Conservation (phyloP, 2,329 filamentous ascomycete genomes). For the Pseudocercospora crystallina region DNA sequence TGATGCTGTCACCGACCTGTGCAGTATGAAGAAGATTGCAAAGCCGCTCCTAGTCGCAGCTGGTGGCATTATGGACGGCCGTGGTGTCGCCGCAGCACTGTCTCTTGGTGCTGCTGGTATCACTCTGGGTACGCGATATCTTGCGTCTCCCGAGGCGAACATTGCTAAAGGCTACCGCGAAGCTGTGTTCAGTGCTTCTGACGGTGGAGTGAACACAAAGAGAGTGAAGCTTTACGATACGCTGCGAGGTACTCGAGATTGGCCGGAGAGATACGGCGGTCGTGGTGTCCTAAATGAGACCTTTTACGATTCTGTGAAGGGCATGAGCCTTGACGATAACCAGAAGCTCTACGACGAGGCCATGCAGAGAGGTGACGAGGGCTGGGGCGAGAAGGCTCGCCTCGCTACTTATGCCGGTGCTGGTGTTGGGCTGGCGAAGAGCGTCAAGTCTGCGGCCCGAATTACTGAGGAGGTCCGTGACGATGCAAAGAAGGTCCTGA, state of each 20-base stretch:
- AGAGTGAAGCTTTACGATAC: constrained; percentile 54
- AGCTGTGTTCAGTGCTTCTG: constrained; percentile 46
- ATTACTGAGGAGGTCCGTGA: constrained; percentile 53
- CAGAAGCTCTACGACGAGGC: constrained; percentile 50
- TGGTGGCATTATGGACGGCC: constrained; percentile 59
- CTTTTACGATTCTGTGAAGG: constrained; percentile 42
- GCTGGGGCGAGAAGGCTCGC: constrained; percentile 55
- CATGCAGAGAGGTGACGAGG: constrained; percentile 49
- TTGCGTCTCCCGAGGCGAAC: constrained; percentile 53
- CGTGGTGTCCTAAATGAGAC: constrained; percentile 60
- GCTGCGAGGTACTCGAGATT: constrained; percentile 57
- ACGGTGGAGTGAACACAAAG: constrained; percentile 54
- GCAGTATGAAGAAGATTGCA: constrained; percentile 9
- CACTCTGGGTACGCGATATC: constrained; percentile 64
- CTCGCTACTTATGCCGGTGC: constrained; percentile 64
- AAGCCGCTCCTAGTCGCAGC: constrained; percentile 53
- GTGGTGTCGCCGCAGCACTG: constrained; percentile 57
- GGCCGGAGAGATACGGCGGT: constrained; percentile 59
- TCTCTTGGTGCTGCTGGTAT: constrained; percentile 54
- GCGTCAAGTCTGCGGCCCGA: constrained; percentile 50
- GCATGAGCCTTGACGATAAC: constrained; percentile 46
- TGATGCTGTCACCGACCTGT: constrained; percentile 43
- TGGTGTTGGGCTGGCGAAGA: constrained; percentile 58
- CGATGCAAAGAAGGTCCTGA: constrained; percentile 38
- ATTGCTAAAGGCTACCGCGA: constrained; percentile 49